Base-by-base conservation (phyloP, 2,329 filamentous ascomycete species). In the Exophiala xenobiotica region DNA sequence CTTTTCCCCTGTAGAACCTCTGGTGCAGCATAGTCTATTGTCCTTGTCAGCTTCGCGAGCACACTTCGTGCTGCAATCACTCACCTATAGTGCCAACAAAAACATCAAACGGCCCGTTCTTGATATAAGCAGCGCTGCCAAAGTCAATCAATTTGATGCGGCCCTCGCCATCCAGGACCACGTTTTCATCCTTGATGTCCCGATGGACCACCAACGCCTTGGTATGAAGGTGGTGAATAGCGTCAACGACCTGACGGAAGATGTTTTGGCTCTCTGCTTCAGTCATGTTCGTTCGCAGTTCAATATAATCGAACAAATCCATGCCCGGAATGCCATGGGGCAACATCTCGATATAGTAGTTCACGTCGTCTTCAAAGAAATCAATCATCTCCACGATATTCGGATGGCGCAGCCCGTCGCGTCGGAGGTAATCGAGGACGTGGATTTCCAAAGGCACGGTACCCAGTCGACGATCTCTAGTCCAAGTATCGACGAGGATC, bases 281-380 rank as follows among this genome's bases (percentile, higher is more conserved):
- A 46, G 95, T 90, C 93, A 99, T 99, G 64, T 92, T 96, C 39
- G 90, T 85, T 20, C 92, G 86, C 47, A 99, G 79, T 70, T 99
- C 93, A 60, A 99, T 99, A 69, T 99, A 99, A 71, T 99, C 93
- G 65, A 99, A 99, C 1, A 99, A 79, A 68, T 99, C 93, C 91
- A 99, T 97, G 9, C 93, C 93, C 0, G 93, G 93, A 29, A 96
- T 77, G 1, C 93, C 93, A 64, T 97, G 93, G 0, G 93, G 93
- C 11, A 88, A 79, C 90, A 97, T 99, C 69, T 97, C 93, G 62
- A 99, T 99, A 70, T 99, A 99, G 72, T 99, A 99, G 66, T 99
- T 97, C 60, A 75, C 61, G 49, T 77, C 74, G 27, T 78, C 75
- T 58, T 86, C 82, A 63, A 86, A 86, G 67, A 85, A 86, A 45